Base-by-base conservation (phyloP, 202 grass and related monocot species). In the Saccharum hybrid region DNA sequence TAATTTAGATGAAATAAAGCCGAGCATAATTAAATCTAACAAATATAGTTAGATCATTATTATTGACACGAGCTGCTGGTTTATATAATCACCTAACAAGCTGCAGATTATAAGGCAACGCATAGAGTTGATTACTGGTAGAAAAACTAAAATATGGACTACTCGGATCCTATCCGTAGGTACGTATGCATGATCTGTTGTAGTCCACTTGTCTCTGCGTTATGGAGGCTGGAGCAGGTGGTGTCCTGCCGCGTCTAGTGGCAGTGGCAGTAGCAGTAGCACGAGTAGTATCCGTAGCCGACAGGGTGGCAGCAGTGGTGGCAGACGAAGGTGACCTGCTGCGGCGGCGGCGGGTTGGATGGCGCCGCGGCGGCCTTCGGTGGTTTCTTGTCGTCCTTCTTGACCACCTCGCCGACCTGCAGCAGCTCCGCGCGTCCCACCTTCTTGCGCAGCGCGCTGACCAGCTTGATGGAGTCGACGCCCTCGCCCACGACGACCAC, bases 371-470 rank as follows among this genome's bases (percentile, higher is more conserved):
- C 12, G 1, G 10, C 1, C 1, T 10, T 1, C 4, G 28, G 28
- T 28, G 31, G 43, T 11, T 78, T 82, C 65, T 77, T 19, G 33
- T 77, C 79, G 16, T 65, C 46, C 75, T 67, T 21, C 19, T 57
- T 57, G 18, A 21, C 37, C 4, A 6, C 54, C 54, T 57, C 54
- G 54, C 54, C 3, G 54, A 59, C 54, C 0, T 59, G 6, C 54
- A 22, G 7, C 7, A 59, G 2, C 0, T 21, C 1, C 2, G 54
- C 54, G 2, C 0, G 2, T 0, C 54, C 19, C 2, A 59, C 2
- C n/a, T 59, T 59, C 54, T 22, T 59, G 54, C 54, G 19, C 18
- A 59, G 54, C 19, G 7, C 54, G 2, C 0, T 3, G 54, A n/a
- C 10, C n/a, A 59, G 54, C 54, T 22, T 22, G 54, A 10, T 2